These are phyloP conservation scores for Pseudogymnoascus sp. DNA, from an alignment of 2,329 filamentous ascomycete genomes.

Conservation along the genomic window DNA sequence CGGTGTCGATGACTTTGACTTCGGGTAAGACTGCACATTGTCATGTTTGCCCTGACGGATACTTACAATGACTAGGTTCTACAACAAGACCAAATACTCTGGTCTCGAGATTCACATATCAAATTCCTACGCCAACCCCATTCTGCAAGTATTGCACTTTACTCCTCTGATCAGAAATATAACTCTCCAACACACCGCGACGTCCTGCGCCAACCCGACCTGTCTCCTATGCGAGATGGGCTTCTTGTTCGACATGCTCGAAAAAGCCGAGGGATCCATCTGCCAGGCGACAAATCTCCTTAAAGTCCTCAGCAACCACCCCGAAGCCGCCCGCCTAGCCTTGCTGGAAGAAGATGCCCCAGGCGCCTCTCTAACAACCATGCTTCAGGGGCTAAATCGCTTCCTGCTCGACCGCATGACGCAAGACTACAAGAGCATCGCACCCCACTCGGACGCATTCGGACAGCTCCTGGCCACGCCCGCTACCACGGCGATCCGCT, in stretches of 20 bases:
- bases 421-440: slow-evolving; percentile 64
- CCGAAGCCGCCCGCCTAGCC: slow-evolving; percentile 68
- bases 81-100: slow-evolving; percentile 87
- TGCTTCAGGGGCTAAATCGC: slow-evolving; percentile 78
- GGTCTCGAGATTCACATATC: slow-evolving; percentile 93
- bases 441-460: slow-evolving; percentile 54
- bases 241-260: slow-evolving; percentile 94
- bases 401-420: slow-evolving; percentile 79
- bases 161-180: slow-evolving; percentile 82
- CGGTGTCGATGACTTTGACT: slow-evolving; percentile 98
- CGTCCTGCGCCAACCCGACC: slow-evolving; percentile 70
- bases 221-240: slow-evolving; percentile 92
- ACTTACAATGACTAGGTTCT: slow-evolving; percentile 53
- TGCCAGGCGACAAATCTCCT: slow-evolving; percentile 95
- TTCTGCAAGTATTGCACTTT: slow-evolving; percentile 86
- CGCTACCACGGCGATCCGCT: slow-evolving; percentile 68
- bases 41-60: slow-evolving; percentile 1
- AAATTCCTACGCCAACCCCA: slow-evolving; percentile 90
- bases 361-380: slow-evolving; percentile 64
- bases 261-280: slow-evolving; percentile 88
- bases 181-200: slow-evolving; percentile 80
- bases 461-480: slow-evolving; percentile 68
- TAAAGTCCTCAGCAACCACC: slow-evolving; percentile 77
- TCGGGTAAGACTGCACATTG: slow-evolving; percentile 52
- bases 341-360: slow-evolving; percentile 78